Base-by-base conservation (phyloP, 2,329 filamentous ascomycete genomes). In the Monosporascus ibericus region DNA sequence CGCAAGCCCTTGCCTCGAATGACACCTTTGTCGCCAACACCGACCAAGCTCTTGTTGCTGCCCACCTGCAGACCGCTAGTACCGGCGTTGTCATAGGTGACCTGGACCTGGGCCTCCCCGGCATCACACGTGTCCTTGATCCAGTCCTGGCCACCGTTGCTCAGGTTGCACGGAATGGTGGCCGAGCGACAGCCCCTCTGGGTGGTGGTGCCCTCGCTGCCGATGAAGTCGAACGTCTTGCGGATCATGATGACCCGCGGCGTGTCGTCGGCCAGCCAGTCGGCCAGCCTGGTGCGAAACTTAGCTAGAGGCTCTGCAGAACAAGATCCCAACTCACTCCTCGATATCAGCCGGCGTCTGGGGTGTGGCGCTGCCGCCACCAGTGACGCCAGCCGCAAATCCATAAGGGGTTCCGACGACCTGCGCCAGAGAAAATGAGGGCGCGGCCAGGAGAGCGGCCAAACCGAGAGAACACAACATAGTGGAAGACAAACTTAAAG, bases 41-140 rank as follows among this genome's bases (percentile, higher is more conserved):
- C 81, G 38, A 84, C 64, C 52, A 85, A 59, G 24, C 74, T 76
- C 73, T 85, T 84, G 75, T 84, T 78, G 56, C 76, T 80, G 30
- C 67, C 68, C 58, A 84, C 74, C 15, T 67, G 74, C 64, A 84
- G 80, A 47, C 75, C 76, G 27, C 71, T 61, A 2, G 70, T 55
- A 55, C 72, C 79, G 38, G 80, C 80, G 51, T 77, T 81, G 68
- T 82, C 76, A 55, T 75, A 77, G 5, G 60, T 71, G 38, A 70
- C 75, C 7, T 69, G 69, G 42, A 72, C 72, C 47, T 70, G 72
- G 34, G 76, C 72, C 9, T 27, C 27, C 27, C 39, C 39, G 2
- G 79, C 76, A 37, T 72, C 70, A 67, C 82, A 85, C 76, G 79
- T 82, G 62, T 73, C 62, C 63, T 82, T 69, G 65, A 86, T 84